These are phyloP conservation scores for Suhomyces guaymorum DNA, from an alignment of 1,139 yeast species.

Conservation along the genomic window DNA sequence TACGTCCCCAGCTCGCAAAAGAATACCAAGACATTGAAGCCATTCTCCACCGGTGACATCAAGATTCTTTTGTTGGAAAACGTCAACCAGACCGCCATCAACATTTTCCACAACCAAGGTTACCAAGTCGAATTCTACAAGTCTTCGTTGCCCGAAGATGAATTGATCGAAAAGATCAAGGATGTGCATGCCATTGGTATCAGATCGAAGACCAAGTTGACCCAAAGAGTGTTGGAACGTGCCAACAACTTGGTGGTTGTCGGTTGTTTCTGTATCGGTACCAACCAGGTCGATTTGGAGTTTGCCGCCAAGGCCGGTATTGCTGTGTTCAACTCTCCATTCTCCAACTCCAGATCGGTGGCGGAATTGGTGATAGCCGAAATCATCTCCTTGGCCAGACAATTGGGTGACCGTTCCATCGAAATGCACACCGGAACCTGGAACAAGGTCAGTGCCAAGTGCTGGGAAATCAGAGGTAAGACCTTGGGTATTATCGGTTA, in stretches of 20 bases:
- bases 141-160: conserved; percentile 87
- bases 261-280: conserved; percentile 99
- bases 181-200: conserved; percentile 97
- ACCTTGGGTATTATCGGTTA: conserved; percentile 96
- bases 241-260: conserved; percentile 88
- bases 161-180: conserved; percentile 88
- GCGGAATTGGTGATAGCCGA: conserved; percentile 98
- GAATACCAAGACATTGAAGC: conserved; percentile 72
- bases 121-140: conserved; percentile 96
- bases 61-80: conserved; percentile 89
- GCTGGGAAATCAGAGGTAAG: conserved; percentile 99
- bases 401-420: conserved; percentile 93
- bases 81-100: conserved; percentile 88
- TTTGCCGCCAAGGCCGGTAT: conserved; percentile 91
- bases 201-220: conserved; percentile 92
- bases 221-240: conserved; percentile 72
- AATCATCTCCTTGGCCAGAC: conserved; percentile 91
- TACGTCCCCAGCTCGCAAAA: conserved; percentile 45
- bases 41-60: conserved; percentile 88
- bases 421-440: conserved; percentile 97
- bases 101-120: conserved; percentile 83
- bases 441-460: conserved; percentile 93
- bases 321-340: conserved; percentile 98
- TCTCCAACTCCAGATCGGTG: conserved; percentile 96
- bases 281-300: conserved; percentile 93